Evolutionary conservation across 345 rosid species (phyloP).

Genomic region (Eucalyptus curtisii): DNA sequence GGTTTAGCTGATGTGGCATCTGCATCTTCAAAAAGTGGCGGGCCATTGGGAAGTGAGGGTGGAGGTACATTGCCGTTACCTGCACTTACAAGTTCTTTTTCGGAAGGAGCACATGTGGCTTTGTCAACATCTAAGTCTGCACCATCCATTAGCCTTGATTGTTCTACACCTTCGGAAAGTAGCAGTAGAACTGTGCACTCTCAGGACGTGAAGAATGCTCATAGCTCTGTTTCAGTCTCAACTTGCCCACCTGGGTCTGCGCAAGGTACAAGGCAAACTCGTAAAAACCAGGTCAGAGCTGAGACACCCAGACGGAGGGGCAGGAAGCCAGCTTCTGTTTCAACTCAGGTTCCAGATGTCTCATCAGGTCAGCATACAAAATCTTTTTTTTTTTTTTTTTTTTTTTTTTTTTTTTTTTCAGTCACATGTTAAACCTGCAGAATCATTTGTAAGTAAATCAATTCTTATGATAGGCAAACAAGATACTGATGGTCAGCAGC

Average conservation of each 20-base stretch:
- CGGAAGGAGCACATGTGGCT: background rate
- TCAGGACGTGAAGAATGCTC: background rate
- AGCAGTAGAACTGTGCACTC: background rate
- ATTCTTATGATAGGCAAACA: background rate
- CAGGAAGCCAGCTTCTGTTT: slow-evolving; percentile 18
- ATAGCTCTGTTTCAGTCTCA: background rate
- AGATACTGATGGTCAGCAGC: background rate
- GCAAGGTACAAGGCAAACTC: slow-evolving; percentile 16
- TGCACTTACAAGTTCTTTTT: background rate
- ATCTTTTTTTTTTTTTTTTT: background rate
- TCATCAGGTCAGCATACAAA: background rate
- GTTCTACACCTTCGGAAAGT: background rate
- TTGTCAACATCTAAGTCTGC: background rate
- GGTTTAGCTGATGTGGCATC: background rate
- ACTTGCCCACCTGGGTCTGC: background rate
- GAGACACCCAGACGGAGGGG: slow-evolving; percentile 49
- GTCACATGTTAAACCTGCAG: background rate
- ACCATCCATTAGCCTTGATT: background rate
- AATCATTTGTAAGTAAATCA: background rate
- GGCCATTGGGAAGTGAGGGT: background rate
- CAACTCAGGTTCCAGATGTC: slow-evolving; percentile 16
- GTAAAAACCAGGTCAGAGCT: slow-evolving; percentile 7
- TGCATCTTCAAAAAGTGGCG: background rate
- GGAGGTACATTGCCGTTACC: background rate
- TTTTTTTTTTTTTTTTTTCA: background rate